These are phyloP conservation scores for Diplodia intermedia DNA, from an alignment of 2,329 filamentous ascomycete species.

Conservation along the genomic window DNA sequence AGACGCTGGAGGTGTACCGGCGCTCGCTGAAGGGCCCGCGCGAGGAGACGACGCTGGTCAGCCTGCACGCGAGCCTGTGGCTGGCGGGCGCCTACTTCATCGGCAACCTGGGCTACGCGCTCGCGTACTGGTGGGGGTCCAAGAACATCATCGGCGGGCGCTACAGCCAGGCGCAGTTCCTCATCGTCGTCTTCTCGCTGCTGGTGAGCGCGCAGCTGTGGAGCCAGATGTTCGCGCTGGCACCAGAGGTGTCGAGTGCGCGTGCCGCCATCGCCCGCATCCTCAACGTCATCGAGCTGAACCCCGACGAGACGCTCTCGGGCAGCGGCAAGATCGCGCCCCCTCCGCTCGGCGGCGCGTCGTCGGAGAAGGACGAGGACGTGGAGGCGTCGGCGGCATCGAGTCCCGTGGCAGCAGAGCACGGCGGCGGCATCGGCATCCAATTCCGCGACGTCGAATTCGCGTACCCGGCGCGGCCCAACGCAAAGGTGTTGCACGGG, in stretches of 20 bases:
- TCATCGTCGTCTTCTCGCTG: constrained; percentile 74
- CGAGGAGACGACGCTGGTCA: constrained; percentile 58
- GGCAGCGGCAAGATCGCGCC: neutral
- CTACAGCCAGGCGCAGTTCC: constrained; percentile 72
- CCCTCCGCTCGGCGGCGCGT: constrained; percentile 36
- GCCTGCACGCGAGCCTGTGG: constrained; percentile 63
- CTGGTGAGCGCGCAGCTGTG: constrained; percentile 76
- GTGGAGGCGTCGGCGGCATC: constrained; percentile 40
- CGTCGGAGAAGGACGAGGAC: constrained; percentile 35
- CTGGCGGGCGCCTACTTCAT: constrained; percentile 66
- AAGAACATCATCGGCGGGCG: constrained; percentile 71
- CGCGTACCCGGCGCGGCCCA: constrained; percentile 68
- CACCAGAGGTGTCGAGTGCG: constrained; percentile 75
- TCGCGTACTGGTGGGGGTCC: constrained; percentile 82
- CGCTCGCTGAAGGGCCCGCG: constrained; percentile 55
- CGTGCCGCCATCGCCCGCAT: constrained; percentile 67
- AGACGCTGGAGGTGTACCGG: constrained; percentile 55
- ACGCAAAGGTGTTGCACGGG: constrained; percentile 63
- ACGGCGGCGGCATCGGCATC: constrained; percentile 49
- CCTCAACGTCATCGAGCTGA: constrained; percentile 43
- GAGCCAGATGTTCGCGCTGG: constrained; percentile 76
- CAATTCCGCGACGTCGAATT: constrained; percentile 68
- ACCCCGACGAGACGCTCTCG: neutral
- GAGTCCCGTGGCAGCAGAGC: constrained; percentile 20
- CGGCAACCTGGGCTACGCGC: constrained; percentile 73